A percentile compares a stretch with the other conserved stretches of the same genome.
Conservation (phyloP, 108 stramenopile species). For the Craspedostauros australis region DNA sequence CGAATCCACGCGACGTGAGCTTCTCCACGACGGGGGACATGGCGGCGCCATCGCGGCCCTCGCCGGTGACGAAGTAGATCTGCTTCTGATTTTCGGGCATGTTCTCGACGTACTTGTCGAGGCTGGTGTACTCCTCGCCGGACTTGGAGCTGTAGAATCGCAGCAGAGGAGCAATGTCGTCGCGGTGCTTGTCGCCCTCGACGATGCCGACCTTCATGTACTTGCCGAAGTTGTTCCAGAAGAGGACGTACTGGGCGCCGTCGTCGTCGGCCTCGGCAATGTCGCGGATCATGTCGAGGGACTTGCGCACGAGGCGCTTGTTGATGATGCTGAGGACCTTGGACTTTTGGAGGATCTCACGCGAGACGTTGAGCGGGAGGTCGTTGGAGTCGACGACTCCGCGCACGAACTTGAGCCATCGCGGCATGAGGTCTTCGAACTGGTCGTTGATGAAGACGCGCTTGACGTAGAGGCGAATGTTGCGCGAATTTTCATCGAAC, state of each 20-base stretch:
- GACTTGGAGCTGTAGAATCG: conserved; percentile 84
- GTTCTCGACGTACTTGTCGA: conserved; percentile 82
- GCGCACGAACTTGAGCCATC: conserved; percentile 95
- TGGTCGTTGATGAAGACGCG: conserved; percentile 99
- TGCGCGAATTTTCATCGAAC: conserved; percentile 92
- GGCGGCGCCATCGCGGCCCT: conserved; percentile 68
- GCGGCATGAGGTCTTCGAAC: conserved; percentile 95
- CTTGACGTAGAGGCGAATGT: conserved; percentile 96
- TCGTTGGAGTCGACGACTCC: conserved; percentile 96
- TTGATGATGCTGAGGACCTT: conserved; percentile 95
- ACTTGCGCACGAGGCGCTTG: conserved; percentile 95
- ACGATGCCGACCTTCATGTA: conserved; percentile 94
- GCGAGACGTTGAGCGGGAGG: conserved; percentile 93
- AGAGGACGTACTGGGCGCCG: conserved; percentile 61
- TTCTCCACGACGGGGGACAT: conserved; percentile 93
- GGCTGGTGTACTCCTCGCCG: conserved; percentile 73
- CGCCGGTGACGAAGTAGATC: conserved; percentile 95
- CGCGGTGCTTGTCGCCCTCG: conserved; percentile 86
- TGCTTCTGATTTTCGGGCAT: conserved; percentile 92
- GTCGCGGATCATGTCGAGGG: conserved; percentile 89
- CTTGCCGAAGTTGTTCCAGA: conserved; percentile 97
- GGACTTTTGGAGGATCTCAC: conserved; percentile 97
- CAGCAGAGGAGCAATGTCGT: conserved; percentile 78
- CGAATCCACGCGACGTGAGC: conserved; percentile 78
- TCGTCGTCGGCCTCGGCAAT: conserved; percentile 78